These are phyloP conservation scores for Sporodiniella umbellata DNA, from an alignment of 371 early-diverging fungal genomes.

Conservation along the genomic window DNA sequence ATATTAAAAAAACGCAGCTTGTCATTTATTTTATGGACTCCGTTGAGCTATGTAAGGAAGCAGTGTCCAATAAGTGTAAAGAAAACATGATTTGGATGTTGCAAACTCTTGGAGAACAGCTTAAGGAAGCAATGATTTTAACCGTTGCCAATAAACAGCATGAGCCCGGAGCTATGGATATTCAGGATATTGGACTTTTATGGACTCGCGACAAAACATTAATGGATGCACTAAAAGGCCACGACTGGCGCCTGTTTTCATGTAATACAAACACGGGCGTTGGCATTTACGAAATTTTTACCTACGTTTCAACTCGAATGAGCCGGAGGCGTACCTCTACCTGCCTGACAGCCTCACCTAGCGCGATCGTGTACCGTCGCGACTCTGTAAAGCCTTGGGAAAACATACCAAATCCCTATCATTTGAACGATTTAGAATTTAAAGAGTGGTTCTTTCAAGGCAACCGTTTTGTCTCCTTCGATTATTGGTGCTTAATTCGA, in stretches of 20 bases:
- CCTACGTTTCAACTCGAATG: slow-evolving; percentile 12
- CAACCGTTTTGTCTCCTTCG: slow-evolving; percentile 25
- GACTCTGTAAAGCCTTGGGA: slow-evolving; percentile 34
- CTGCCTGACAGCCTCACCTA: neutral
- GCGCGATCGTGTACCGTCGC: neutral
- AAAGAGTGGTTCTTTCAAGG: slow-evolving; percentile 18
- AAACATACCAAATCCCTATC: slow-evolving; percentile 26
- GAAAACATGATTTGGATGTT: slow-evolving; percentile 30
- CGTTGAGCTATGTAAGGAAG: slow-evolving; percentile 9
- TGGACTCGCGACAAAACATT: slow-evolving; percentile 25
- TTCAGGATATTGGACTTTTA: slow-evolving; percentile 29
- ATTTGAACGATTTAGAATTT: slow-evolving; percentile 25
- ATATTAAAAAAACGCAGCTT: slow-evolving; percentile 25
- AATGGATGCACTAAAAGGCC: slow-evolving; percentile 18
- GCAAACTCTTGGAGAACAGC: slow-evolving; percentile 8
- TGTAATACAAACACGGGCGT: slow-evolving; percentile 24
- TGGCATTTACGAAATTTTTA: slow-evolving; percentile 16
- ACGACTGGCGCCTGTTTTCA: slow-evolving; percentile 36
- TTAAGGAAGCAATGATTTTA: slow-evolving; percentile 27
- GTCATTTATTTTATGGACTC: slow-evolving; percentile 33
- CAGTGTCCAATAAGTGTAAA: slow-evolving; percentile 15
- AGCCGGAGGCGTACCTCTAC: neutral
- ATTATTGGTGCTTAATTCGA: slow-evolving; percentile 24
- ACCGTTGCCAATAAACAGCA: slow-evolving; percentile 32
- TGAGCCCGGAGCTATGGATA: slow-evolving; percentile 15